phyloP scores from a whole-genome alignment of 2,329 filamentous ascomycete species.

The Colletotrichum zoysiae region DNA sequence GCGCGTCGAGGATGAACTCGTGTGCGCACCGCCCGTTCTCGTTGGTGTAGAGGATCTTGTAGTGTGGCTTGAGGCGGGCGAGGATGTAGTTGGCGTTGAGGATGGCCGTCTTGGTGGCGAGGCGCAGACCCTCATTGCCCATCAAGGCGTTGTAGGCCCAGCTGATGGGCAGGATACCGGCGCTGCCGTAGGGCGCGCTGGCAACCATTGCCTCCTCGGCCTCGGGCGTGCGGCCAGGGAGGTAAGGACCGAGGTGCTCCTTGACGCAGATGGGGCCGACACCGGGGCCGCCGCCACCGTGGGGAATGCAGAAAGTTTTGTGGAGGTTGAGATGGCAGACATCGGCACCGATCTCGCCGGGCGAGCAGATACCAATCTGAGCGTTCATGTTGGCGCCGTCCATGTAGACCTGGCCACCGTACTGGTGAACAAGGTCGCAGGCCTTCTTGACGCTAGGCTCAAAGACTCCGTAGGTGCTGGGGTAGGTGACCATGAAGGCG shows the following conservation, averaged over 20 bases:
- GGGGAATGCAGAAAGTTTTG: conserved; percentile 99
- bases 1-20: conserved; percentile 94
- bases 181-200: conserved; percentile 87
- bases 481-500: conserved; percentile 97
- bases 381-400: conserved; percentile 99
- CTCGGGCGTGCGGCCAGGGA: conserved; percentile 68
- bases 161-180: conserved; percentile 92
- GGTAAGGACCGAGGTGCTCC: conserved; percentile 79
- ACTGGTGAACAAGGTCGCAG: conserved; percentile 85
- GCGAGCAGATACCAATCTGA: conserved; percentile 94
- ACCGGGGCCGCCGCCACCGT: conserved; percentile 93
- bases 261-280: conserved; percentile 96
- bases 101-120: conserved; percentile 92
- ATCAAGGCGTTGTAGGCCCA: conserved; percentile 97
- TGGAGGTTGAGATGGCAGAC: conserved; percentile 98
- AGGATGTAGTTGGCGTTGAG: conserved; percentile 98
- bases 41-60: conserved; percentile 95
- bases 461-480: conserved; percentile 94
- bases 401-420: conserved; percentile 98
- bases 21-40: conserved; percentile 89
- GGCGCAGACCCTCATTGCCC: conserved; percentile 84
- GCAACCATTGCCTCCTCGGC: conserved; percentile 72
- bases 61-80: conserved; percentile 86
- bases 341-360: conserved; percentile 94
- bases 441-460: conserved; percentile 90